These are phyloP conservation scores for Penicillium psychrofluorescens DNA, from an alignment of 495 filamentous ascomycete genomes.

Conservation along the genomic window DNA sequence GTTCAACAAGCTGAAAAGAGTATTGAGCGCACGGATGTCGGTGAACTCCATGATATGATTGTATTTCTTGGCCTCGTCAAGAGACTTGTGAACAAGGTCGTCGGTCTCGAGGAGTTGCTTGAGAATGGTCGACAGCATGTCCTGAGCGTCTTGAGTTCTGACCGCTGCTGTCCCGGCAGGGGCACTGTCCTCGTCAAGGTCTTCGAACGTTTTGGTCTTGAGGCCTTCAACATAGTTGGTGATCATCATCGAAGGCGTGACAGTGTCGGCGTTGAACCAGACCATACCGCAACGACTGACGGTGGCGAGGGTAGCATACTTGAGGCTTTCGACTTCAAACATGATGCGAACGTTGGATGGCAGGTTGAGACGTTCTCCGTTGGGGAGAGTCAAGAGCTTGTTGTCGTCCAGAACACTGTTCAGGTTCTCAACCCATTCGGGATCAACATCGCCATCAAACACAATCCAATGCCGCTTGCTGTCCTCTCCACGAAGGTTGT, in stretches of 20 bases:
- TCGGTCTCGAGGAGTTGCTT: slow-evolving; percentile 67
- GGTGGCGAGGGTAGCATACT: slow-evolving; percentile 94
- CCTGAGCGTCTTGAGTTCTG: slow-evolving; percentile 68
- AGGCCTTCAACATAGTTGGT: slow-evolving; percentile 82
- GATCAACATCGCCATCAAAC: slow-evolving; percentile 97
- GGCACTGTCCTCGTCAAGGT: slow-evolving; percentile 83
- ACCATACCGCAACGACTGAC: slow-evolving; percentile 99
- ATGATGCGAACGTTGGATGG: slow-evolving; percentile 95
- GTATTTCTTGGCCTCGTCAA: slow-evolving; percentile 66
- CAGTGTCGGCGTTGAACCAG: slow-evolving; percentile 98
- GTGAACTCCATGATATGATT: slow-evolving; percentile 99
- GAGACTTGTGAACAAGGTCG: slow-evolving; percentile 67
- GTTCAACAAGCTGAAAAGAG: slow-evolving; percentile 90
- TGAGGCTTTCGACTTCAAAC: slow-evolving; percentile 98
- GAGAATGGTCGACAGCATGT: slow-evolving; percentile 68
- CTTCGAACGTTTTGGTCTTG: slow-evolving; percentile 75
- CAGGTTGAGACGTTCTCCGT: slow-evolving; percentile 92
- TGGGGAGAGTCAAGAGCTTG: slow-evolving; percentile 91
- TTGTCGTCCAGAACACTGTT: slow-evolving; percentile 99
- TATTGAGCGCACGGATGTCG: slow-evolving; percentile 79
- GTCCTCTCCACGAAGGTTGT: slow-evolving; percentile 96
- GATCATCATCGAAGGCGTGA: slow-evolving; percentile 88
- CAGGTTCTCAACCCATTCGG: slow-evolving; percentile 98
- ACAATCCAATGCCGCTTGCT: slow-evolving; percentile 98
- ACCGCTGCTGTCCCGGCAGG: slow-evolving; percentile 73